phyloP scores from a whole-genome alignment of 305 asterid genomes.

The Fraxinus greggii region DNA sequence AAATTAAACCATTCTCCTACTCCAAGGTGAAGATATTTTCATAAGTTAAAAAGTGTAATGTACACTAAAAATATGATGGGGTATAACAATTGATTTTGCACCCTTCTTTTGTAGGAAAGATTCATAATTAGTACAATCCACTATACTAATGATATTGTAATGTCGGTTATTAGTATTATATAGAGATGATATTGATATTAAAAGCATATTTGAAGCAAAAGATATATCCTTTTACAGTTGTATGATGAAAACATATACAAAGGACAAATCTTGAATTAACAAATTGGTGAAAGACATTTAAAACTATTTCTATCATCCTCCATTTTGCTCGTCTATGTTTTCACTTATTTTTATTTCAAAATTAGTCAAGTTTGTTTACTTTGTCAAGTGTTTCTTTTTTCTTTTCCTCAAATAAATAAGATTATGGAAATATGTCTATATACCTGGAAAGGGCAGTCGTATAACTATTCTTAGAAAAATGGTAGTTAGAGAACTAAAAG shows the following conservation, averaged over 20 bases:
- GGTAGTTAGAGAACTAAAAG: background rate
- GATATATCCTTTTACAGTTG: background rate
- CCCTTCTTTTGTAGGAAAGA: conserved; percentile 51
- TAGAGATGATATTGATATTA: background rate
- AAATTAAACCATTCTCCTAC: no score
- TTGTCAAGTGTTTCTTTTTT: background rate
- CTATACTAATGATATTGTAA: conserved; percentile 25
- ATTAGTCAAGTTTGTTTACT: background rate
- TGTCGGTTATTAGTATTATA: background rate
- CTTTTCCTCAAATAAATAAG: background rate
- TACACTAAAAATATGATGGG: conserved; percentile 11
- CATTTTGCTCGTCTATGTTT: background rate
- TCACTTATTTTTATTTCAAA: background rate
- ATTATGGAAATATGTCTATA: background rate
- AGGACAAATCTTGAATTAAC: background rate
- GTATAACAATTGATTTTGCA: conserved; percentile 17
- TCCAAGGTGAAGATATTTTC: no score
- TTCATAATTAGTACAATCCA: conserved; percentile 59
- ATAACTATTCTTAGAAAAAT: background rate
- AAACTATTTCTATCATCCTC: background rate
- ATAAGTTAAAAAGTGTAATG: background rate
- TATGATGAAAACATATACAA: background rate
- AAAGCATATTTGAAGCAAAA: background rate
- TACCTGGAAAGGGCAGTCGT: background rate
- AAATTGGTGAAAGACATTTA: background rate